Percentiles rank a stretch among this genome's conserved stretches.
Evolutionary conservation across 805 yeast genomes (phyloP).

Genomic region (Starmera dryadoides): DNA sequence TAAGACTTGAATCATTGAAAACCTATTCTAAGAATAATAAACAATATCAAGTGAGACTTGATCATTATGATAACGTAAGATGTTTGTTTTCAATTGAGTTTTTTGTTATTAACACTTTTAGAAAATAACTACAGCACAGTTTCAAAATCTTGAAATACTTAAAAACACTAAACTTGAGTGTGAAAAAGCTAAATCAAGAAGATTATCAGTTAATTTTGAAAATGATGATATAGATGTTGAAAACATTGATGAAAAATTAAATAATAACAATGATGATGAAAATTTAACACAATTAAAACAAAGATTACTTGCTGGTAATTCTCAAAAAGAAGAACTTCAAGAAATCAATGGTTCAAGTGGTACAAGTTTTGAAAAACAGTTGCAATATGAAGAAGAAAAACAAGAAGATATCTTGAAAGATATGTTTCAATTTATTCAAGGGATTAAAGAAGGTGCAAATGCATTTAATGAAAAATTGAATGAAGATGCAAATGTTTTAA

Average conservation of each 20-base stretch:
- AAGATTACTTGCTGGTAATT: conserved; percentile 22
- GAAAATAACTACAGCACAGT: background rate
- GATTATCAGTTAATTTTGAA: conserved; percentile 15
- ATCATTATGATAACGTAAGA: background rate
- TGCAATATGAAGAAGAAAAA: conserved; percentile 27
- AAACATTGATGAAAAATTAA: background rate
- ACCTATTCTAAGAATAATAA: background rate
- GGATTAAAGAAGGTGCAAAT: conserved; percentile 30
- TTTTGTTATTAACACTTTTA: background rate
- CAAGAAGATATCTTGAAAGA: conserved; percentile 30
- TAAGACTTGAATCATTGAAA: background rate
- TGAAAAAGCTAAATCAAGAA: conserved; percentile 6
- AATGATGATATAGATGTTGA: conserved; percentile 5
- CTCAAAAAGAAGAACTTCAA: background rate
- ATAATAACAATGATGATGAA: conserved; percentile 16
- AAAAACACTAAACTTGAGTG: conserved; percentile 4
- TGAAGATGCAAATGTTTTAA: conserved; percentile 28
- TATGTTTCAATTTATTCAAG: conserved; percentile 29
- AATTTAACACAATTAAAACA: conserved; percentile 24
- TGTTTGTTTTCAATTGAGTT: background rate
- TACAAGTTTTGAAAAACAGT: conserved; percentile 24
- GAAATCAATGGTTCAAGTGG: conserved; percentile 1
- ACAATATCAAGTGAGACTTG: background rate
- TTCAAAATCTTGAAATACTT: conserved; percentile 4
- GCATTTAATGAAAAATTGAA: conserved; percentile 32